Evolutionary conservation across 2,329 filamentous ascomycete genomes (phyloP).

Genomic region (Curvularia sp.): DNA sequence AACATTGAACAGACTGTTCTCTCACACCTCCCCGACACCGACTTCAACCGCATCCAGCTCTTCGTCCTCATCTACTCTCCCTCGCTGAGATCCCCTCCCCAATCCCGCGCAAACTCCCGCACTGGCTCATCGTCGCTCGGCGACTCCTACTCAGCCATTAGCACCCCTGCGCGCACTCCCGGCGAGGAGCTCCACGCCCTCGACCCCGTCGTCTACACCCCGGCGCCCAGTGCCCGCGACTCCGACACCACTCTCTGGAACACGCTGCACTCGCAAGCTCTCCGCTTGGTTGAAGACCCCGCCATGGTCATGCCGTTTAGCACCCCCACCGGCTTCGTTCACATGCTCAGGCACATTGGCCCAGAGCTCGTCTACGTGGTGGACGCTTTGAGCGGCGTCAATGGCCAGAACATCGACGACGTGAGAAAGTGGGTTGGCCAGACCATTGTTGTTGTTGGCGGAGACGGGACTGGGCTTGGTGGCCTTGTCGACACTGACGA

Average conservation of each 20-base stretch:
- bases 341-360: conserved; percentile 84
- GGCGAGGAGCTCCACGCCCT: conserved; percentile 62
- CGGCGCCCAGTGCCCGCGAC: conserved; percentile 44
- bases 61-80: conserved; percentile 92
- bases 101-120: conserved; percentile 33
- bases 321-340: conserved; percentile 79
- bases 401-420: conserved; percentile 76
- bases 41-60: conserved; percentile 75
- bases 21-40: conserved; percentile 82
- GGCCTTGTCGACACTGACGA: conserved; percentile 66
- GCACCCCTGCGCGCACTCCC: conserved; percentile 69
- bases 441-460: conserved; percentile 65
- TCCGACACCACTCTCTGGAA: conserved; percentile 68
- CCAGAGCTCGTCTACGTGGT: conserved; percentile 89
- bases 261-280: conserved; percentile 79
- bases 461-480: conserved; percentile 51
- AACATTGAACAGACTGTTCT: conserved; percentile 65
- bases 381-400: conserved; percentile 78
- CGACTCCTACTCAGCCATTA: conserved; percentile 90
- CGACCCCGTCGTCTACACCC: conserved; percentile 51
- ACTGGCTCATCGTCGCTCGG: conserved; percentile 64
- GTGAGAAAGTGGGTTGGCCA: conserved; percentile 67
- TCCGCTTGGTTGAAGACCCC: conserved; percentile 80
- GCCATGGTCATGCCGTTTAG: conserved; percentile 89
- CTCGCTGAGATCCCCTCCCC: conserved; percentile 70